Percentiles rank a stretch among this genome's conserved stretches.
These are phyloP conservation scores for Pichia cephalocereana DNA, from an alignment of 805 yeast genomes.

Conservation along the genomic window DNA sequence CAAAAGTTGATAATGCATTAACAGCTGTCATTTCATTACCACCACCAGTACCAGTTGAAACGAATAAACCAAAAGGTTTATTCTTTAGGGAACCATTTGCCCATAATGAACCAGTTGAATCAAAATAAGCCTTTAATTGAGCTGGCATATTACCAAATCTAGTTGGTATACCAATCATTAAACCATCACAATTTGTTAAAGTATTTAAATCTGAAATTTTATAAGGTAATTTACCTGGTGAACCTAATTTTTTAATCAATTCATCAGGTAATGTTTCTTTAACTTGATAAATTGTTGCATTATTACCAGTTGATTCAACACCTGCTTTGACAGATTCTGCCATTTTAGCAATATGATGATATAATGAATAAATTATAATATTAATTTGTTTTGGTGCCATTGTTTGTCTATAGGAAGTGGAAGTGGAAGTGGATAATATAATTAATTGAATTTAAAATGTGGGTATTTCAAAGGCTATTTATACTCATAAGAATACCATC, in stretches of 20 bases:
- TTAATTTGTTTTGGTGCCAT: constrained; percentile 3
- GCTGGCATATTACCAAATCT: constrained; percentile 77
- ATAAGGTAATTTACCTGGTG: constrained; percentile 48
- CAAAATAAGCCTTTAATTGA: constrained; percentile 71
- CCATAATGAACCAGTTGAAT: constrained; percentile 74
- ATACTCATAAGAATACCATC: too few species aligned
- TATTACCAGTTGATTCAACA: constrained; percentile 58
- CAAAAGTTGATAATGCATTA: constrained; percentile 54
- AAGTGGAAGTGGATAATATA: too few species aligned
- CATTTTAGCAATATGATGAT: constrained; percentile 64
- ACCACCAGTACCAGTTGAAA: constrained; percentile 73
- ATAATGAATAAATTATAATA: constrained; percentile 70
- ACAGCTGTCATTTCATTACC: constrained; percentile 71
- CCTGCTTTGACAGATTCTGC: constrained; percentile 68
- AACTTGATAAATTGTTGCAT: constrained; percentile 67
- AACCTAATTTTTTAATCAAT: constrained; percentile 53
- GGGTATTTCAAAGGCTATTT: too few species aligned
- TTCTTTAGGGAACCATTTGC: constrained; percentile 62
- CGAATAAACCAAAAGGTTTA: constrained; percentile 66
- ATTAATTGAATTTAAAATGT: too few species aligned
- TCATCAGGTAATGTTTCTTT: constrained; percentile 67
- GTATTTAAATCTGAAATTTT: constrained; percentile 53
- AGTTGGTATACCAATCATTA: constrained; percentile 79
- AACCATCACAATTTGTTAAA: constrained; percentile 53
- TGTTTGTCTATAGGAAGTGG: too few species aligned